phyloP scores from a whole-genome alignment of 331 rosid genomes.

The Malus hybrid region DNA sequence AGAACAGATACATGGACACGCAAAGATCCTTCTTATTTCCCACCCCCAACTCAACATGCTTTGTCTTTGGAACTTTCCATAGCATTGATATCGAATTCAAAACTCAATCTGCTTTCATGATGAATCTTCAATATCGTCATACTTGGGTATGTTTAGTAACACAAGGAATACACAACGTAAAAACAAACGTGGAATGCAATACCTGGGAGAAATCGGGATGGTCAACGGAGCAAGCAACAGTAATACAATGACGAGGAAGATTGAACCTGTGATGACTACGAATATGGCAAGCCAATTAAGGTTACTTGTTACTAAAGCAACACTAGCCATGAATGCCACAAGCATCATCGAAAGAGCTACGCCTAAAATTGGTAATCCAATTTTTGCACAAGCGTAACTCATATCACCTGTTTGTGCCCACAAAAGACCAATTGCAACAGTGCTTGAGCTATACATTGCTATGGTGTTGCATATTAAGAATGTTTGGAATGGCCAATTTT shows the following conservation, averaged over 20 bases:
- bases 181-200: background rate
- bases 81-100: background rate
- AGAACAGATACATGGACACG: too few relatives aligned
- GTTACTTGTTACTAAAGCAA: background rate
- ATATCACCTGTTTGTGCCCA: background rate
- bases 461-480: background rate
- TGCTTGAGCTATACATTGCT: conserved; percentile 15
- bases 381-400: background rate
- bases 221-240: background rate
- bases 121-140: background rate
- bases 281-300: background rate
- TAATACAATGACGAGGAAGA: background rate
- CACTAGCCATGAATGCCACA: background rate
- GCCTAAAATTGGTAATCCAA: background rate
- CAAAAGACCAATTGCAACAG: background rate
- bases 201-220: background rate
- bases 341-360: background rate
- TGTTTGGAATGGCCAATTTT: too few relatives aligned
- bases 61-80: background rate
- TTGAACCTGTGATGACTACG: background rate
- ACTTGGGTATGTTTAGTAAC: background rate
- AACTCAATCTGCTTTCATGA: background rate
- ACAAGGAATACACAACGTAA: background rate
- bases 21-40: too few relatives aligned
- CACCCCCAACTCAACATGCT: too few relatives aligned